Percentiles rank a stretch among this genome's conserved stretches.
Conservation (phyloP, 305 asterid species). For the Fraxinus baroniana region DNA sequence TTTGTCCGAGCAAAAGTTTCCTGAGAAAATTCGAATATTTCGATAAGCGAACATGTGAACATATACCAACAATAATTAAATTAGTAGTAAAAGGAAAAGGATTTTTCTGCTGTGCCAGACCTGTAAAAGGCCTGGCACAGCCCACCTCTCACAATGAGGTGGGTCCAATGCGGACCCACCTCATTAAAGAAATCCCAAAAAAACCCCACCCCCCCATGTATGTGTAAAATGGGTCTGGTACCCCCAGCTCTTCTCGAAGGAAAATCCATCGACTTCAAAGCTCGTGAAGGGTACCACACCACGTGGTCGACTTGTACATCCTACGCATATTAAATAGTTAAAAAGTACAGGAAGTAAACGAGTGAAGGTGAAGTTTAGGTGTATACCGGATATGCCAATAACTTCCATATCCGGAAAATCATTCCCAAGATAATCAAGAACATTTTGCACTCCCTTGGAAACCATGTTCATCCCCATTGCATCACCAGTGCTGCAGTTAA, state of each 20-base stretch:
- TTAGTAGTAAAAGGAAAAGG: background rate
- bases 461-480: slow-evolving; percentile 66
- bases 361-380: background rate
- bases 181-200: too few relatives aligned
- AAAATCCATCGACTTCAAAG: background rate
- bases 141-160: too few relatives aligned
- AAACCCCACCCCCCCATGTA: too few relatives aligned
- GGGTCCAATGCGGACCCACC: too few relatives aligned
- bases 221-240: too few relatives aligned
- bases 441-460: slow-evolving; percentile 35
- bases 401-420: slow-evolving; percentile 53
- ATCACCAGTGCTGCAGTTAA: slow-evolving; percentile 50
- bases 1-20: background rate
- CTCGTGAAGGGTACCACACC: background rate
- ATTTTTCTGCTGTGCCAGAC: too few relatives aligned
- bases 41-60: background rate
- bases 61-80: background rate
- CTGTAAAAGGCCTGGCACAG: too few relatives aligned
- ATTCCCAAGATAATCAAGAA: background rate
- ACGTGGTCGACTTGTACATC: background rate
- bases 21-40: background rate
- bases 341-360: background rate
- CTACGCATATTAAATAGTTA: background rate
- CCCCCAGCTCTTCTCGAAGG: too few relatives aligned
- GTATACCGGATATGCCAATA: slow-evolving; percentile 48